Base-by-base conservation (phyloP, 768 basidiomycete species). In the Kwoniella dendrophila region DNA sequence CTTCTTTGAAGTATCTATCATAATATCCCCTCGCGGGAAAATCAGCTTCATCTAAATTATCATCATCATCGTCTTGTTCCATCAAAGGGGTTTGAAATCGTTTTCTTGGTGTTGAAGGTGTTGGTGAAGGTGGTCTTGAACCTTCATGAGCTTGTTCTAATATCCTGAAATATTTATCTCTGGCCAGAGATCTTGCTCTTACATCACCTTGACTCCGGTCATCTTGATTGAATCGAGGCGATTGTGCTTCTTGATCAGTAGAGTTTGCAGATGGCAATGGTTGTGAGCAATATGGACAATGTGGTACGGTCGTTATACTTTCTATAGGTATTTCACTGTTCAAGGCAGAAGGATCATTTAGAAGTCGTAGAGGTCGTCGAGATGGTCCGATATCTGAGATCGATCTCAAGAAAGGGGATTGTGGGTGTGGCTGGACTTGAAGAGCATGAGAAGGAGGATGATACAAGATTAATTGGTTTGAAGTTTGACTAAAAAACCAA, bases 1-100 rank as follows among this genome's bases (percentile, higher is more conserved):
- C 91, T 71, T 96, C 93, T 59, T 87, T 85, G 73, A 98, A 98
- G 81, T 95, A 98, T 0, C 90, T 84, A 67, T 88, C 85, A 80
- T 94, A 95, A 76, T 97, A 97, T 0, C 93, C 93, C 55, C 92
- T 88, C 0, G 92, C 91, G 16, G 74, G 72, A n/a, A 72, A 22
- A 36, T 65, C 63, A 18, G 47, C 43, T 34, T 59, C 56, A 20
- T 57, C 66, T 14, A 59, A 48, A 12, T 62, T 52, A 40, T 62
- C 64, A 4, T 64, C 65, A 18, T 61, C 63, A 12, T 62, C 65
- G 4, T 61, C 61, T 5, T 24, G 45, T 33, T 29, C 56, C 22
- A 29, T 56, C 34, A 36, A 36, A n/a, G 56, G 56, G 32, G 56
- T 58, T 20, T 20, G 27, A 40, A 38, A 40, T 4, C 56, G 18